Evolutionary conservation across 2,329 filamentous ascomycete genomes (phyloP).

Genomic region (Diplodia scrobiculata): DNA sequence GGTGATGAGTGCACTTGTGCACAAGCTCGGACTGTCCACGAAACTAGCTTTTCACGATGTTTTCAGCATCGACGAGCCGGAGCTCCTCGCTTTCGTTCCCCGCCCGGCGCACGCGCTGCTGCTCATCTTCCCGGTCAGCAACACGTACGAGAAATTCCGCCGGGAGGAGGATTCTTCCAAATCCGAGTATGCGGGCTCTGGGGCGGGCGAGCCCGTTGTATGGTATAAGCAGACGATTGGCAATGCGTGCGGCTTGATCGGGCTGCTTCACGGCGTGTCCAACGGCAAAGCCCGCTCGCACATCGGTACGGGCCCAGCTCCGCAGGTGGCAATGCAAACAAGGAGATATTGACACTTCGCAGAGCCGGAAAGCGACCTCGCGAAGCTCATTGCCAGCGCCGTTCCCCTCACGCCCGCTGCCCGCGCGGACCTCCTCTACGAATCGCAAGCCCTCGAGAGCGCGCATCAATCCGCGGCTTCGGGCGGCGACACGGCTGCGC

Average conservation of each 20-base stretch:
- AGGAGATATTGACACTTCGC: conserved; percentile 26
- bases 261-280: conserved; percentile 56
- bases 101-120: conserved; percentile 58
- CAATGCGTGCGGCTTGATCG: conserved; percentile 62
- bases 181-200: conserved; percentile 50
- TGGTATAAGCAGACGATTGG: conserved; percentile 64
- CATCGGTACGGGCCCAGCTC: conserved; percentile 38
- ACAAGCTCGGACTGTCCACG: conserved; percentile 52
- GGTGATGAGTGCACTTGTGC: conserved; percentile 55
- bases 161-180: conserved; percentile 47
- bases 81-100: conserved; percentile 54
- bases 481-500: conserved; percentile 76
- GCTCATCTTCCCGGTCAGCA: conserved; percentile 54
- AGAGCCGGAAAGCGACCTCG: conserved; percentile 60
- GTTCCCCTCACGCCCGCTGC: conserved; percentile 66
- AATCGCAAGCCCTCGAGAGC: conserved; percentile 70
- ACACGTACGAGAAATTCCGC: conserved; percentile 47
- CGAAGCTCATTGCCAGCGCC: conserved; percentile 68
- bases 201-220: conserved; percentile 55
- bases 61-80: conserved; percentile 55
- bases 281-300: conserved; percentile 53
- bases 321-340: background rate
- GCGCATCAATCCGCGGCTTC: conserved; percentile 78
- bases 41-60: conserved; percentile 58
- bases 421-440: conserved; percentile 74